Percentiles rank a stretch among this genome's conserved stretches.
These are phyloP conservation scores for Candida insectorum DNA, from an alignment of 805 yeast species.

Conservation along the genomic window DNA sequence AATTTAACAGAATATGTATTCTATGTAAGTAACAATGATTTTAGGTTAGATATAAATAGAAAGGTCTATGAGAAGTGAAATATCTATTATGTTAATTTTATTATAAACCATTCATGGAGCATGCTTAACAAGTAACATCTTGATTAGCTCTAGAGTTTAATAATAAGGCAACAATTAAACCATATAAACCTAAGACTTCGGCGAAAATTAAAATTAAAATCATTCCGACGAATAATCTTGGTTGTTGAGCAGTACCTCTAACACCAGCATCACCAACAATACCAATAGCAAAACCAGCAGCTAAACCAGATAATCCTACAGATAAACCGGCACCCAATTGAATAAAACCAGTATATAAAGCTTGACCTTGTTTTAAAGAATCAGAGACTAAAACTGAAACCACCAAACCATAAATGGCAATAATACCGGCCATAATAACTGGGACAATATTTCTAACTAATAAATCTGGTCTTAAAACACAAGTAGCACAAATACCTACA, in stretches of 20 bases:
- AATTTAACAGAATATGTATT: neutral
- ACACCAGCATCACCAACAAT: conserved; percentile 99
- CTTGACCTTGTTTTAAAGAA: conserved; percentile 83
- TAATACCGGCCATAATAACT: conserved; percentile 99
- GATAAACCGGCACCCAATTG: conserved; percentile 98
- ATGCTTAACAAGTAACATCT: conserved; percentile 74
- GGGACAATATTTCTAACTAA: conserved; percentile 92
- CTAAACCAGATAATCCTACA: conserved; percentile 94
- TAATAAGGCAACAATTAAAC: conserved; percentile 95
- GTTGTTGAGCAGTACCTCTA: conserved; percentile 97
- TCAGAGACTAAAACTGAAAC: conserved; percentile 93
- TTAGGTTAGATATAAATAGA: no score
- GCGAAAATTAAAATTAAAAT: conserved; percentile 97
- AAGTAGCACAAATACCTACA: conserved; percentile 98
- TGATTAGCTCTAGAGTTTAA: conserved; percentile 97
- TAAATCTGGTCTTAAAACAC: conserved; percentile 96
- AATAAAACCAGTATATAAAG: conserved; percentile 94
- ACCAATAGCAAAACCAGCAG: conserved; percentile 99
- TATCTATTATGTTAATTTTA: no score
- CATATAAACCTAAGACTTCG: conserved; percentile 97
- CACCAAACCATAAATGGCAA: conserved; percentile 96
- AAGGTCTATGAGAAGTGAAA: conserved; percentile 6
- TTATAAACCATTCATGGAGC: neutral
- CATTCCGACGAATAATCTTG: conserved; percentile 98
- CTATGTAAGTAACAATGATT: no score